Percentiles rank a stretch among this genome's conserved stretches.
These are phyloP conservation scores for Yamadazyma phyllophila DNA, from an alignment of 805 yeast genomes.

Conservation along the genomic window DNA sequence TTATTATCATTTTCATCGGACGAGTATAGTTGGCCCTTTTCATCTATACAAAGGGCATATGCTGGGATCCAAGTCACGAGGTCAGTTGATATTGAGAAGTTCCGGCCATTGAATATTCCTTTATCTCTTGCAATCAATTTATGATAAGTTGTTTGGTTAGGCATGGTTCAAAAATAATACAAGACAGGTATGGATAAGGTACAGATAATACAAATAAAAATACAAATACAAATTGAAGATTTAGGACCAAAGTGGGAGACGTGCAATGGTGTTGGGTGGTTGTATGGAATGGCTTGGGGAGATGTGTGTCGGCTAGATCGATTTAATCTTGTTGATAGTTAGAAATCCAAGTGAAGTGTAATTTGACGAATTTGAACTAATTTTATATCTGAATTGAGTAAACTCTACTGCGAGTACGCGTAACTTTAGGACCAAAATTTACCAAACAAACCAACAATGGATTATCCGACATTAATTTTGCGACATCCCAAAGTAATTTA, in stretches of 20 bases:
- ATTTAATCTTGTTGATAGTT: not conserved
- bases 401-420: slow-evolving; percentile 4
- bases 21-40: slow-evolving; percentile 33
- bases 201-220: not conserved
- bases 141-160: slow-evolving; percentile 25
- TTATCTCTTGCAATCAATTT: slow-evolving; percentile 30
- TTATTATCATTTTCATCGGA: slow-evolving; percentile 29
- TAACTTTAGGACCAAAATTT: not conserved
- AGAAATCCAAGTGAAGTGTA: not conserved
- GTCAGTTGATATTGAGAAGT: slow-evolving; percentile 38
- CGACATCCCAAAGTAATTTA: not conserved
- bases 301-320: not conserved
- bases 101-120: slow-evolving; percentile 32
- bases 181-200: not conserved
- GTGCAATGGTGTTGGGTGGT: no score
- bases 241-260: not conserved
- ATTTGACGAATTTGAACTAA: not conserved
- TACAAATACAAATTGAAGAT: not conserved
- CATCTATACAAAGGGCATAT: slow-evolving; percentile 27
- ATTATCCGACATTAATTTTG: not conserved
- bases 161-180: slow-evolving; percentile 15
- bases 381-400: slow-evolving; percentile 2
- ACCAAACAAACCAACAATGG: not conserved
- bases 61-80: slow-evolving; percentile 34
- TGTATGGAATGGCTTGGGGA: no score